Conservation (phyloP, 345 rosid genomes). For the Microcos paniculata region DNA sequence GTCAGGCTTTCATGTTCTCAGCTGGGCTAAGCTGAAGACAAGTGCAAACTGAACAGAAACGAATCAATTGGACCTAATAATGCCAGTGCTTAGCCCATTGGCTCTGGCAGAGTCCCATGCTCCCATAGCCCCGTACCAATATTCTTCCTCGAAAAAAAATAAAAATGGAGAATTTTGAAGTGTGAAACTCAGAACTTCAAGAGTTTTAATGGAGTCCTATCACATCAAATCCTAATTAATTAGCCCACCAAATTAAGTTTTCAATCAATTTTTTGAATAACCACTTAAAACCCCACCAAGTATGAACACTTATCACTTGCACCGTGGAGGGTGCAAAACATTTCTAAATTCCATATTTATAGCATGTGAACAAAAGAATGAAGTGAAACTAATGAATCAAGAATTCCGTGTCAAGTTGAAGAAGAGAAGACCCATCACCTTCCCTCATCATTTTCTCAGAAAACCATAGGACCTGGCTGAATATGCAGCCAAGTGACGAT, state of each 20-base stretch:
- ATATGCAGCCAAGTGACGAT: background rate
- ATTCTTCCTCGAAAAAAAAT: too few relatives aligned
- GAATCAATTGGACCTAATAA: background rate
- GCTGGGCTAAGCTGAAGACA: background rate
- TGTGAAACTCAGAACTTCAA: too few relatives aligned
- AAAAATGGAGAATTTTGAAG: too few relatives aligned
- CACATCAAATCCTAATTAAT: too few relatives aligned
- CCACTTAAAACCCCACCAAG: too few relatives aligned
- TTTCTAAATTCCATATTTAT: background rate
- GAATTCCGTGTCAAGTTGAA: background rate
- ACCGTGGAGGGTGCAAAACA: too few relatives aligned
- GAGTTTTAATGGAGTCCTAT: too few relatives aligned
- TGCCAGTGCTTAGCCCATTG: background rate
- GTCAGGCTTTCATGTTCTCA: background rate
- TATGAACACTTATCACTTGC: too few relatives aligned
- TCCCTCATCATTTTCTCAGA: background rate
- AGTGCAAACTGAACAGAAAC: background rate
- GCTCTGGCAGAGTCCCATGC: background rate
- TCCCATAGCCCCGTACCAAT: too few relatives aligned
- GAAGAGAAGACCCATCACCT: background rate
- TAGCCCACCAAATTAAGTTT: too few relatives aligned
- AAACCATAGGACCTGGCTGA: background rate
- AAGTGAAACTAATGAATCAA: background rate
- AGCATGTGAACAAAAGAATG: background rate
- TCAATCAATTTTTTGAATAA: too few relatives aligned